These are phyloP conservation scores for Tylopilus sp. DNA, from an alignment of 768 basidiomycete genomes.

Conservation along the genomic window DNA sequence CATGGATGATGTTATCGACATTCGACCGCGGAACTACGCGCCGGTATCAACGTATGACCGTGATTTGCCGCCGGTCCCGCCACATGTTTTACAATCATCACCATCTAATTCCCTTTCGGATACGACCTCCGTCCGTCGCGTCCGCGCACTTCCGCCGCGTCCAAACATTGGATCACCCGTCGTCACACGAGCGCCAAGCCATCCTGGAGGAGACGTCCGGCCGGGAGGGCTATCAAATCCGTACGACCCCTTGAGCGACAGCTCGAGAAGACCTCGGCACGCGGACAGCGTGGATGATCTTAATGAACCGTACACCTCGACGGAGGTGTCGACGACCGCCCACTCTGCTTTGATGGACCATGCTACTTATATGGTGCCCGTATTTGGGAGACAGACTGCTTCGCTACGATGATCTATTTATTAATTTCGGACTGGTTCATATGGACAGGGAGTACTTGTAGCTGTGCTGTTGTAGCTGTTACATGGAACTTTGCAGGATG, in stretches of 20 bases:
- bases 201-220: not conserved
- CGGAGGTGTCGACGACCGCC: constrained; percentile 26
- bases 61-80: constrained; percentile 10
- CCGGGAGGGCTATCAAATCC: constrained; percentile 2
- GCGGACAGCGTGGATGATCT: constrained; percentile 15
- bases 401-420: constrained; percentile 3
- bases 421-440: not conserved
- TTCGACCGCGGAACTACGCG: constrained; percentile 13
- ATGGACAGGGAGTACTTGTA: not conserved
- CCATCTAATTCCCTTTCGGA: constrained; percentile 9
- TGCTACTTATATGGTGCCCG: constrained; percentile 21
- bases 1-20: constrained; percentile 24
- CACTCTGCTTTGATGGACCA: constrained; percentile 31
- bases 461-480: too few species aligned
- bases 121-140: constrained; percentile 10
- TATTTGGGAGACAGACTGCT: constrained; percentile 15
- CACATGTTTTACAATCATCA: not conserved
- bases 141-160: constrained; percentile 32
- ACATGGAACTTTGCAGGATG: too few species aligned
- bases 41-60: constrained; percentile 17
- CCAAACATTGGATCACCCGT: constrained; percentile 5
- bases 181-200: not conserved
- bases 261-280: not conserved
- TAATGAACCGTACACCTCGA: not conserved
- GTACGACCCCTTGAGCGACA: not conserved